These are phyloP conservation scores for Fraxinus ornus DNA, from an alignment of 305 asterid species.

Conservation along the genomic window DNA sequence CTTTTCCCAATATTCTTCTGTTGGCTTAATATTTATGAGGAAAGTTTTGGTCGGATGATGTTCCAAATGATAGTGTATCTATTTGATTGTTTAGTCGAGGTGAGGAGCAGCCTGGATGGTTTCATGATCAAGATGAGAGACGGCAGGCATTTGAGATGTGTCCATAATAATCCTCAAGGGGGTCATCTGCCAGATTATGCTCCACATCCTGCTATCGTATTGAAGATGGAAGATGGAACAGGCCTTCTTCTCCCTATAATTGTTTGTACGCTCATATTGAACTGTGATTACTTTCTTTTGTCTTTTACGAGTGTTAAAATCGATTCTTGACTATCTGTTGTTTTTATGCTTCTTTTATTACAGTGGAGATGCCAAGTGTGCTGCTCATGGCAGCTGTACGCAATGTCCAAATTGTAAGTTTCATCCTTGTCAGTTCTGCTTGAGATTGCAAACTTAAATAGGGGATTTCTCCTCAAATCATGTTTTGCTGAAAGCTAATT, in stretches of 20 bases:
- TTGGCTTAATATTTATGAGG: background rate
- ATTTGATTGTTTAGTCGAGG: conserved; percentile 61
- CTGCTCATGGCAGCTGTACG: conserved; percentile 93
- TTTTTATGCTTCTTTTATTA: conserved; percentile 21
- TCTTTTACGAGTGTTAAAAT: background rate
- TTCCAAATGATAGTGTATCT: background rate
- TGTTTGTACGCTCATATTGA: conserved; percentile 55
- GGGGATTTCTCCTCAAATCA: background rate
- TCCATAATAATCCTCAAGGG: conserved; percentile 69
- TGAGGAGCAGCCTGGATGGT: conserved; percentile 74
- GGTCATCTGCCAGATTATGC: conserved; percentile 69
- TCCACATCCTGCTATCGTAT: conserved; percentile 79
- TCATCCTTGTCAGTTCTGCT: conserved; percentile 11
- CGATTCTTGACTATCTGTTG: background rate
- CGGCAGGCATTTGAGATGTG: conserved; percentile 67
- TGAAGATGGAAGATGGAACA: conserved; percentile 88
- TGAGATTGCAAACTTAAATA: background rate
- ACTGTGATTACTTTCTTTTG: conserved; percentile 4
- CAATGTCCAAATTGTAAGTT: conserved; percentile 78
- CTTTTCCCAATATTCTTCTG: background rate
- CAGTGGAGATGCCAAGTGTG: conserved; percentile 98
- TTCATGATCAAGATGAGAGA: conserved; percentile 90
- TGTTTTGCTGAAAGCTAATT: conserved; percentile 1
- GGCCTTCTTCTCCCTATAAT: conserved; percentile 86
- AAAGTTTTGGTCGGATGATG: background rate